Evolutionary conservation across 2,329 filamentous ascomycete genomes (phyloP), one percentile per base, ranked within the genome.

Genomic region (Apiospora phragmitis): DNA sequence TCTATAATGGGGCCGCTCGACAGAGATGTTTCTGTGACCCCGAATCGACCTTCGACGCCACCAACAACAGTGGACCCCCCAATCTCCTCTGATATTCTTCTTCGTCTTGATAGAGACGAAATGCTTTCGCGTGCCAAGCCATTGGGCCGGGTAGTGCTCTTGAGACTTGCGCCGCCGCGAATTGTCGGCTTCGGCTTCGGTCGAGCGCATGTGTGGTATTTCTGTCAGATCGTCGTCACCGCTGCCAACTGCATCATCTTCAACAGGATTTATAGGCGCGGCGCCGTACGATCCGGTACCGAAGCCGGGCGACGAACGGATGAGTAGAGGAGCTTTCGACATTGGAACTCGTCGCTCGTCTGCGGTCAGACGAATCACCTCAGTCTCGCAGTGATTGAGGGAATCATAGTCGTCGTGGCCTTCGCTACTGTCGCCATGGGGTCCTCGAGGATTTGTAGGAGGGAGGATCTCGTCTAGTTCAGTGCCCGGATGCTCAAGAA

Each of bases 241-340:
- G 16, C 79, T 76, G 35, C 77, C 78, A 26, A 77, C 78, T 51
- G 79, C 79, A 41, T 81, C 79, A n/a, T 76, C 77, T 38, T 81
- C 55, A 14, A 35, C 79, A 6, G 79, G 82, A 47, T 83, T 78
- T 55, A 86, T 75, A 6, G 87, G 88, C 29, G 88, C 83, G 5
- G 87, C 88, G 69, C 89, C 89, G 78, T 91, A 91, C 21, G 88
- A 90, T 29, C 87, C 87, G 45, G 87, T 89, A 70, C 88, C 89
- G 77, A 88, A 85, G 43, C 87, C 87, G 59, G 89, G 88, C 73
- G 88, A 88, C 67, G 88, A 88, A 72, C 88, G 86, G 78, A 89
- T 80, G 69, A 91, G 81, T 70, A 91, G 85, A 71, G 88, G 88
- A 72, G 85, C 82, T 78, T 83, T 83, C 68, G 82, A 84, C 83